These are phyloP conservation scores for Parsonsia alboflavescens DNA, from an alignment of 257 asterid species.

Conservation along the genomic window DNA sequence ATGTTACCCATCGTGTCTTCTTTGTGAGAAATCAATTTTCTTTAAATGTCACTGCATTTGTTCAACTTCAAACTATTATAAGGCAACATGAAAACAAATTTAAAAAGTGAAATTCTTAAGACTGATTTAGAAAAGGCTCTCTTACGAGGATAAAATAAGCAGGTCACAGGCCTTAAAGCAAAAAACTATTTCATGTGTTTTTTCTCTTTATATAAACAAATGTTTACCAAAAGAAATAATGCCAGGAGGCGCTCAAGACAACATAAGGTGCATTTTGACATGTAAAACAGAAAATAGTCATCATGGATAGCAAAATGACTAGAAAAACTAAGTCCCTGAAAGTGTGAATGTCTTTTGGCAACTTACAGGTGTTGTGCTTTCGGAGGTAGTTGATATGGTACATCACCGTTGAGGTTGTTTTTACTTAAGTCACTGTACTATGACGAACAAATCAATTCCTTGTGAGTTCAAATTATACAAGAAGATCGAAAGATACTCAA, in stretches of 20 bases:
- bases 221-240: background rate
- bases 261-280: background rate
- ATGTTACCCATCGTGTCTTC: background rate
- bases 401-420: conserved; percentile 47
- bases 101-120: background rate
- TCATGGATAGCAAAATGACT: background rate
- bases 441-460: conserved; percentile 30
- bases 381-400: conserved; percentile 68
- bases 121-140: background rate
- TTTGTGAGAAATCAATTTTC: background rate
- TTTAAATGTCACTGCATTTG: background rate
- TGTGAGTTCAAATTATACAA: conserved; percentile 20
- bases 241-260: background rate
- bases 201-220: background rate
- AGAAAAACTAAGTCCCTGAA: background rate
- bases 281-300: background rate
- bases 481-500: conserved; percentile 7
- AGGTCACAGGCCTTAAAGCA: too few species aligned
- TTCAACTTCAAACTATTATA: background rate
- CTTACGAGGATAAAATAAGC: background rate
- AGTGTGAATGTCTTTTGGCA: conserved; percentile 4
- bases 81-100: too few species aligned
- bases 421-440: conserved; percentile 66
- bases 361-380: conserved; percentile 44
- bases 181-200: too few species aligned